Evolutionary conservation across 805 yeast genomes (phyloP), one percentile per base, ranked within the genome.

Genomic region (Monosporozyma yasuniensis): DNA sequence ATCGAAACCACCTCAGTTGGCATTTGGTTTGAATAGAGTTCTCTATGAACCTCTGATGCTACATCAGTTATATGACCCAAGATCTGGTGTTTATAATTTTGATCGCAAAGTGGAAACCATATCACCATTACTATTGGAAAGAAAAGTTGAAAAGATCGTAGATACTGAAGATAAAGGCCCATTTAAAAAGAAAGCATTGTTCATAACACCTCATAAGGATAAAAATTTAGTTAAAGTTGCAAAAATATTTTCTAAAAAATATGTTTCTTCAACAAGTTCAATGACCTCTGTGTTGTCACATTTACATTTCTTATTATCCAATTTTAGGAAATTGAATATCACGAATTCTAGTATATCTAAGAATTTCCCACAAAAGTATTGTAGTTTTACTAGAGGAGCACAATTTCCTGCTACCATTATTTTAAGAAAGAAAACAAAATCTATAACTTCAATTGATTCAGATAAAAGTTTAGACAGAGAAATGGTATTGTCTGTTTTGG

Each of bases 211-310:
- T 0, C 78, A 86, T 3, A 78, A 78, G 58, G 96, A 91, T 68
- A 52, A 61, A 11, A 60, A 59, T 0, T 70, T 91, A 44, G 58
- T 76, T 0, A 48, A 70, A 4, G 63, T 84, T 9, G 81, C 91
- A 0, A 55, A 57, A 7, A 41, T 50, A 18, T 46, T 38, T 37
- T 46, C 57, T 0, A 54, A 56, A 7, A 59, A 60, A 47, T 91
- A 74, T 61, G 78, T 77, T 51, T 85, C 95, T 1, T 88, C 96
- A 1, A 89, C 98, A 0, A 85, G 95, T 18, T 85, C 96, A 1
- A 77, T 91, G 86, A 90, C 98, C 0, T 74, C 82, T 1, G 67
- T 82, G 0, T 72, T 91, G 43, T 72, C 81, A 3, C 95, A 89
- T 46, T 70, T 91, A 51, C 96, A 93, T 66, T 74, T 73, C 52